Conservation (phyloP, 2,329 filamentous ascomycete genomes). For the Mycosphaerella arachidis region DNA sequence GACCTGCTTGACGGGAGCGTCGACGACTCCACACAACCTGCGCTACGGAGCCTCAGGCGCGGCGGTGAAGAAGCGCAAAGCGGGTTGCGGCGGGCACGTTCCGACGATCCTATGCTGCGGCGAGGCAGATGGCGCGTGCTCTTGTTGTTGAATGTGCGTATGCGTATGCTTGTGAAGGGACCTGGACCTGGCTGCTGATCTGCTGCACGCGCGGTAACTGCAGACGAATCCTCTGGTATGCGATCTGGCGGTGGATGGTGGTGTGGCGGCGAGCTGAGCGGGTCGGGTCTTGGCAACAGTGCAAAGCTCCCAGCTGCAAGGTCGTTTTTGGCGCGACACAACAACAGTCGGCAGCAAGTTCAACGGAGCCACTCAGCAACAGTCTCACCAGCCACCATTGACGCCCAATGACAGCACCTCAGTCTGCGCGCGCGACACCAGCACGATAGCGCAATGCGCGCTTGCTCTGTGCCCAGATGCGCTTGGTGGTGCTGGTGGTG, state of each 20-base stretch:
- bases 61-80: conserved; percentile 8
- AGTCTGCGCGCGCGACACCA: not conserved
- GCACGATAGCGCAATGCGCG: not conserved
- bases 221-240: not conserved
- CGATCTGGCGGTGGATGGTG: not conserved
- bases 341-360: not conserved
- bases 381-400: not conserved
- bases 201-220: not conserved
- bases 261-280: not conserved
- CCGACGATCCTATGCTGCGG: not conserved
- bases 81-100: too few species aligned
- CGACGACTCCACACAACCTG: not conserved
- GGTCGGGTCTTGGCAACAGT: not conserved
- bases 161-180: not conserved
- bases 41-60: conserved; percentile 9
- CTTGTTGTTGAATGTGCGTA: not conserved
- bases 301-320: not conserved
- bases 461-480: not conserved
- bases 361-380: not conserved
- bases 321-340: not conserved
- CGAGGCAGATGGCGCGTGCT: not conserved
- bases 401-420: not conserved
- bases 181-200: not conserved
- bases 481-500: not conserved
- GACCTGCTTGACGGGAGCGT: not conserved